Conservation (phyloP, 352 stramenopile species). For the Albugo laibachii region DNA sequence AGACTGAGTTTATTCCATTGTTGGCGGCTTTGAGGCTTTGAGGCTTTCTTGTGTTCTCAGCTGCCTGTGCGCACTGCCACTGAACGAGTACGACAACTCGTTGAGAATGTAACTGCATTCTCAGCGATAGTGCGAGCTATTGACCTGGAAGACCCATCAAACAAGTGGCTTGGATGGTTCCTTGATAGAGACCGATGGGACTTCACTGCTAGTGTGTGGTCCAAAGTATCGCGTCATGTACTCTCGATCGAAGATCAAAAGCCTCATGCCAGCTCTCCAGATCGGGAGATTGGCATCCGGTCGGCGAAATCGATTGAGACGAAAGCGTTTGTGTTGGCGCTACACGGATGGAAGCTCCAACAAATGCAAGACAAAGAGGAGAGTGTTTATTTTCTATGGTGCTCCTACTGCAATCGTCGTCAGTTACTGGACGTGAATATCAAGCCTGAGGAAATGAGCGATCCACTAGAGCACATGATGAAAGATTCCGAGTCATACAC, state of each 20-base stretch:
- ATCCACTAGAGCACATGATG: background rate
- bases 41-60: background rate
- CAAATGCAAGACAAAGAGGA: background rate
- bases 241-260: background rate
- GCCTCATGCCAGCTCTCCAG: background rate
- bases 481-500: conserved; percentile 17
- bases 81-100: background rate
- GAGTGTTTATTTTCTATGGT: conserved; percentile 8
- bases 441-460: background rate
- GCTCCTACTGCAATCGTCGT: conserved; percentile 23
- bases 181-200: background rate
- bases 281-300: no score
- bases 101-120: conserved; percentile 8
- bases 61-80: background rate
- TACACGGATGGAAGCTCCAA: conserved; percentile 22
- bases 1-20: background rate
- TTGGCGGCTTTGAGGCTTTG: no score
- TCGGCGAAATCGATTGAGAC: conserved; percentile 10
- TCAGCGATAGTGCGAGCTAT: conserved; percentile 9
- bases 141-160: conserved; percentile 9
- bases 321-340: conserved; percentile 14
- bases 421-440: conserved; percentile 5
- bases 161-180: background rate
- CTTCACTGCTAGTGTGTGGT: background rate
- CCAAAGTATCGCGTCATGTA: background rate